Conservation (phyloP, 495 filamentous ascomycete species). For the Podospora anserina region DNA sequence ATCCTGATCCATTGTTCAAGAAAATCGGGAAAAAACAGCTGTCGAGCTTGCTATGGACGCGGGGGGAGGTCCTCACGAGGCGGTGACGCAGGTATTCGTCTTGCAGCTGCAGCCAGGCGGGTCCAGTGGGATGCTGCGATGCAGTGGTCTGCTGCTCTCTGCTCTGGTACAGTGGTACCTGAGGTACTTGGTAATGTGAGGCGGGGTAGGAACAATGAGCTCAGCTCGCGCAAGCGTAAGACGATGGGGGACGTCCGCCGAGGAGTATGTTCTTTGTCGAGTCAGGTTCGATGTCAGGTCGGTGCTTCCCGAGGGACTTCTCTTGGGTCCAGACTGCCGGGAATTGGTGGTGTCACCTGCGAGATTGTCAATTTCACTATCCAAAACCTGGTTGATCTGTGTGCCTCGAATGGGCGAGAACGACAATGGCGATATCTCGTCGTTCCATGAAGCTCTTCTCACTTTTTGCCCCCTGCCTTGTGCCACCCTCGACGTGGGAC, state of each 20-base stretch:
- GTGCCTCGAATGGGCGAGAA: neutral
- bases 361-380: conserved; percentile 13
- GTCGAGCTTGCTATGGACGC: neutral
- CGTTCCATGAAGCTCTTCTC: neutral
- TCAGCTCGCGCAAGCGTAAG: neutral
- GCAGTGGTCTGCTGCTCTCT: neutral
- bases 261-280: neutral
- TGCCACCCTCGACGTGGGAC: neutral
- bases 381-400: conserved; percentile 2
- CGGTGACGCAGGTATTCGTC: conserved; percentile 27
- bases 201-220: neutral
- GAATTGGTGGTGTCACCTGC: conserved; percentile 8
- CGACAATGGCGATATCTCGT: neutral
- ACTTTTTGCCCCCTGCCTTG: conserved; percentile 3
- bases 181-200: neutral
- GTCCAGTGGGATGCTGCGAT: conserved; percentile 4
- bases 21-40: neutral
- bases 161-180: neutral
- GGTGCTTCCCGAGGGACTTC: neutral
- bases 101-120: conserved; percentile 30
- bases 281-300: neutral
- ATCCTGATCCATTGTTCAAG: conserved; percentile 1
- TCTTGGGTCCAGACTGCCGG: neutral
- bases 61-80: conserved; percentile 10
- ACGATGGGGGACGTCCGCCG: neutral